phyloP scores from a whole-genome alignment of 2,329 filamentous ascomycete species.

The Gaeumannomyces tritici region DNA sequence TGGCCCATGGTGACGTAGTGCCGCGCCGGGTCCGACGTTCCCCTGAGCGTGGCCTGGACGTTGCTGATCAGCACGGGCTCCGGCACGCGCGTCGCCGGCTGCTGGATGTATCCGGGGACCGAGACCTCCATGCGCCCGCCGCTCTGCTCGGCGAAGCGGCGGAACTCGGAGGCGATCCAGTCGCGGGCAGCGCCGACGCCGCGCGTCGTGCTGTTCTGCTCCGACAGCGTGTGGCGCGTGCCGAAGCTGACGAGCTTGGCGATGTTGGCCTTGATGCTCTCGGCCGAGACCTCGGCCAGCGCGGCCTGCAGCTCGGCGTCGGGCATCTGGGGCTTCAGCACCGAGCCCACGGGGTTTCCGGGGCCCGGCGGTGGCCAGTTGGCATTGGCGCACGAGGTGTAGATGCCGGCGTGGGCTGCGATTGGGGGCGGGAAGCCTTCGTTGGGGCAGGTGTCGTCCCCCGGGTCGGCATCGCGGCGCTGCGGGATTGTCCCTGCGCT shows the following conservation, averaged over 20 bases:
- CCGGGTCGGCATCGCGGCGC: not conserved
- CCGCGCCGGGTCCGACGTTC: slow-evolving; percentile 33
- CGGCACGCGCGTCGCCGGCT: slow-evolving; percentile 31
- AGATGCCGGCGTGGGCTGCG: not conserved
- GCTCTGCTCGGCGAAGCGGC: slow-evolving; percentile 32
- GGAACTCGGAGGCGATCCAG: slow-evolving; percentile 43
- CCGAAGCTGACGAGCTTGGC: slow-evolving; percentile 44
- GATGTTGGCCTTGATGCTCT: slow-evolving; percentile 39
- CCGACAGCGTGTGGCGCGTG: slow-evolving; percentile 48
- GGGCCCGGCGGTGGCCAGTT: slow-evolving; percentile 12
- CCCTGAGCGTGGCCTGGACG: slow-evolving; percentile 40
- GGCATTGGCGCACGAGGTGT: slow-evolving; percentile 10
- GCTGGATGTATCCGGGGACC: slow-evolving; percentile 41
- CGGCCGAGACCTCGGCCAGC: slow-evolving; percentile 21
- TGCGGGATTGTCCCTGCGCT: not conserved
- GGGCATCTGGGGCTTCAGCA: slow-evolving; percentile 13
- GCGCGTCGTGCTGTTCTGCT: slow-evolving; percentile 60
- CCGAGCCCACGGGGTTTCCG: slow-evolving; percentile 7
- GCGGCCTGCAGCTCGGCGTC: slow-evolving; percentile 11
- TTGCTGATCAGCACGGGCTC: slow-evolving; percentile 44
- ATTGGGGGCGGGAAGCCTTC: not conserved
- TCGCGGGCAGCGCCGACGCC: slow-evolving; percentile 60
- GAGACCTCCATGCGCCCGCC: slow-evolving; percentile 41
- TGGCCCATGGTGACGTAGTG: slow-evolving; percentile 46
- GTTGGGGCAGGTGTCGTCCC: not conserved